Conservation (phyloP, 1,284 basidiomycete genomes). For the Trametes sp. region DNA sequence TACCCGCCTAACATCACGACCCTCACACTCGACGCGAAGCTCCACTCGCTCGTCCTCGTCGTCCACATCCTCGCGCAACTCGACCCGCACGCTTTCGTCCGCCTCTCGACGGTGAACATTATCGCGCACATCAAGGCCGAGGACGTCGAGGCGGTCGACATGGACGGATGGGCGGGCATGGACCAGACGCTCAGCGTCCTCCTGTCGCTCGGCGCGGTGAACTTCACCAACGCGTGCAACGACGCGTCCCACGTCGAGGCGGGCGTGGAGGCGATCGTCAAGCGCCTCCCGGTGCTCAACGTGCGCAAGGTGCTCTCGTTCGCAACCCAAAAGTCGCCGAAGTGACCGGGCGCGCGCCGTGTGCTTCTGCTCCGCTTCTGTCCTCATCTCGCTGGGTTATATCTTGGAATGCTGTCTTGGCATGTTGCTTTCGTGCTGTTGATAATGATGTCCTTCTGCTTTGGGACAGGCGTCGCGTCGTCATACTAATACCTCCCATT, state of each 20-base stretch:
- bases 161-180: slow-evolving; percentile 25
- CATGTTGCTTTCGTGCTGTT: background rate
- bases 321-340: background rate
- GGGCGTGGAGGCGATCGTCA: slow-evolving; percentile 19
- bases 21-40: slow-evolving; percentile 27
- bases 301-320: slow-evolving; percentile 22
- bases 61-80: slow-evolving; percentile 21
- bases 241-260: slow-evolving; percentile 18
- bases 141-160: slow-evolving; percentile 13
- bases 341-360: background rate
- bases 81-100: slow-evolving; percentile 24
- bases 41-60: slow-evolving; percentile 21
- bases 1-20: slow-evolving; percentile 21
- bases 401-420: background rate
- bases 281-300: slow-evolving; percentile 20
- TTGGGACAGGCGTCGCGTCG: background rate
- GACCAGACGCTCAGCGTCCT: slow-evolving; percentile 28
- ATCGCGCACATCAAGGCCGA: slow-evolving; percentile 17
- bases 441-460: background rate
- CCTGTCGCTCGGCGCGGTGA: slow-evolving; percentile 23
- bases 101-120: slow-evolving; percentile 23
- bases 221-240: slow-evolving; percentile 22
- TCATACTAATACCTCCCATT: background rate
- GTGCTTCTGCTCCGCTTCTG: background rate
- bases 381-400: background rate